A percentile compares a stretch with the other conserved stretches of the same genome.
These are phyloP conservation scores for Cryptosporidium baileyi DNA, from an alignment of 169 alveolate genomes.

Conservation along the genomic window DNA sequence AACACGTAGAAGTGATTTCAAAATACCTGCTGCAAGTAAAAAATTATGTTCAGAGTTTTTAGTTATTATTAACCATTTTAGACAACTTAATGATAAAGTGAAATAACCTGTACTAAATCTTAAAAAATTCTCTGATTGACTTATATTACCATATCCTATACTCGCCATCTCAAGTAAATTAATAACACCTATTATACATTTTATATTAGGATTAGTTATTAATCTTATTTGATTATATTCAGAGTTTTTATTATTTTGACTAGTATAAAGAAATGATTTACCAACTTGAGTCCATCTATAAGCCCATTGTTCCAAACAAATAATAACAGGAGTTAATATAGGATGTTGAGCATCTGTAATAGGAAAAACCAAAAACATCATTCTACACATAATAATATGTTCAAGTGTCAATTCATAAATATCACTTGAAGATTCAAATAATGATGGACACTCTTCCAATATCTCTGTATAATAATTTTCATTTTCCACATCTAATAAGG, in stretches of 20 bases:
- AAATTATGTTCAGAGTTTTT: background rate
- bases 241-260: background rate
- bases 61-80: slow-evolving; percentile 12
- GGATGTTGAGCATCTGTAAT: slow-evolving; percentile 64
- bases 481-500: background rate
- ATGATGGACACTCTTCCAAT: slow-evolving; percentile 35
- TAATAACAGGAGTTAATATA: slow-evolving; percentile 36
- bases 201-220: background rate
- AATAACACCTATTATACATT: slow-evolving; percentile 44
- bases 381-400: slow-evolving; percentile 47
- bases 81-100: slow-evolving; percentile 34
- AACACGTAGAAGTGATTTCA: slow-evolving; percentile 17
- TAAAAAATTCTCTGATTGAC: background rate
- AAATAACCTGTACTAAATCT: slow-evolving; percentile 54
- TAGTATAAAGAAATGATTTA: background rate
- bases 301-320: slow-evolving; percentile 62
- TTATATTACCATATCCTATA: slow-evolving; percentile 27
- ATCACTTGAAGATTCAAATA: slow-evolving; percentile 9
- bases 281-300: slow-evolving; percentile 61
- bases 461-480: slow-evolving; percentile 48
- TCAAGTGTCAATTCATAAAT: background rate
- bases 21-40: background rate
- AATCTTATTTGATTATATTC: slow-evolving; percentile 28
- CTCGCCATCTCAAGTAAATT: slow-evolving; percentile 31
- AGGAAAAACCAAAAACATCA: slow-evolving; percentile 46